These are phyloP conservation scores for Aureobasidium sp. DNA, from an alignment of 2,329 filamentous ascomycete species.

Conservation along the genomic window DNA sequence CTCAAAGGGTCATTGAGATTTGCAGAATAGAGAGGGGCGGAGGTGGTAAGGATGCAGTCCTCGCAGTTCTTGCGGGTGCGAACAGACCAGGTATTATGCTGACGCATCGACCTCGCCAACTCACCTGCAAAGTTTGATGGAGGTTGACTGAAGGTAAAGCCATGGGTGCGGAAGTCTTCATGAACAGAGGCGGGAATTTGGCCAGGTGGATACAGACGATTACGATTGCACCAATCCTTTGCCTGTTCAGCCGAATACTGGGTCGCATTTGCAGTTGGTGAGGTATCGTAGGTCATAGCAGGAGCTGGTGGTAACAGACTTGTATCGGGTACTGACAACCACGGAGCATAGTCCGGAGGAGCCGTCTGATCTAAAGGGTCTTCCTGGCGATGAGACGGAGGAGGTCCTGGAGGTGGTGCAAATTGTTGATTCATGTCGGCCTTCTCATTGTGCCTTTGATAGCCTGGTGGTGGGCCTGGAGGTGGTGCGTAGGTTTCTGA, in stretches of 20 bases:
- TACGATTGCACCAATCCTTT: conserved; percentile 56
- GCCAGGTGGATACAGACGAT: conserved; percentile 53
- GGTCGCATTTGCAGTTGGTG: conserved; percentile 63
- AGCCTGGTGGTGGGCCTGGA: conserved; percentile 26
- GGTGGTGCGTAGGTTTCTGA: conserved; percentile 24
- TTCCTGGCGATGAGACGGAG: conserved; percentile 22
- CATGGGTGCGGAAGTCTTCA: conserved; percentile 6
- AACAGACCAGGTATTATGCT: conserved; percentile 34
- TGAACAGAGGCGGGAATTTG: conserved; percentile 21
- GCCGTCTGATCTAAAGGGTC: conserved; percentile 20
- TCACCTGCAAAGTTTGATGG: conserved; percentile 38
- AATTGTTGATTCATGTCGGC: conserved; percentile 20
- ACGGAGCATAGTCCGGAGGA: conserved; percentile 60
- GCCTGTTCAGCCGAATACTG: conserved; percentile 58
- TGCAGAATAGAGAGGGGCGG: conserved; percentile 59
- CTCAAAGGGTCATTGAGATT: conserved; percentile 51
- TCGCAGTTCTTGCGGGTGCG: conserved; percentile 34
- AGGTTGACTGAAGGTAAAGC: conserved; percentile 44
- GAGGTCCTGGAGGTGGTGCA: conserved; percentile 33
- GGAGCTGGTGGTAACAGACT: conserved; percentile 67
- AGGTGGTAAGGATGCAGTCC: conserved; percentile 60
- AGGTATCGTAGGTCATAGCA: conserved; percentile 57
- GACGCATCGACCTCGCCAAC: conserved; percentile 22
- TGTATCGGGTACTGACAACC: conserved; percentile 67
- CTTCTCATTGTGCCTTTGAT: background rate